Conservation (phyloP, 2,329 filamentous ascomycete species). For the Beauveria scarabaeidicola region DNA sequence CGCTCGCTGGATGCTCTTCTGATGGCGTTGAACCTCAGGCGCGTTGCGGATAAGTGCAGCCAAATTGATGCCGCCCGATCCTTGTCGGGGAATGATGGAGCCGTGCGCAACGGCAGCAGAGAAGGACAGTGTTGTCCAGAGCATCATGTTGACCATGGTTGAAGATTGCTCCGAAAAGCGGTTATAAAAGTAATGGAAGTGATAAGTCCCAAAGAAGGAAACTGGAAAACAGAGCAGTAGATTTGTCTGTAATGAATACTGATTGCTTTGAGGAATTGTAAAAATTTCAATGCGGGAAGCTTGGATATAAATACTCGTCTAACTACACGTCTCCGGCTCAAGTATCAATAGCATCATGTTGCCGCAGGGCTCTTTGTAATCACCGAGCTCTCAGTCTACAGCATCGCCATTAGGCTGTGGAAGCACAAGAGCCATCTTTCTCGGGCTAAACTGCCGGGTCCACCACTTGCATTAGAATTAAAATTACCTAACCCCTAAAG, state of each 20-base stretch:
- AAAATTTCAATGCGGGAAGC: not conserved
- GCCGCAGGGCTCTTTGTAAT: not conserved
- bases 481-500: too few relatives aligned
- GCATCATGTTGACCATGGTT: not conserved
- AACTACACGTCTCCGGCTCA: not conserved
- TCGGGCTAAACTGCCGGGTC: too few relatives aligned
- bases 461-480: too few relatives aligned
- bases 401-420: not conserved
- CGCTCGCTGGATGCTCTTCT: not conserved
- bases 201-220: not conserved
- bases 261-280: not conserved
- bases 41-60: not conserved
- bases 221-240: not conserved
- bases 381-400: not conserved
- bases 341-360: not conserved
- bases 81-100: not conserved
- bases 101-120: not conserved
- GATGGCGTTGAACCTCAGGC: not conserved
- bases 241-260: not conserved
- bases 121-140: not conserved
- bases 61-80: not conserved
- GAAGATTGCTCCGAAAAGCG: not conserved
- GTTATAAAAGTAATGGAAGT: not conserved
- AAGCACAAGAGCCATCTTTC: too few relatives aligned
- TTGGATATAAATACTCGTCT: not conserved